These are phyloP conservation scores for Chaetomium tenue DNA, from an alignment of 495 filamentous ascomycete genomes.

Conservation along the genomic window DNA sequence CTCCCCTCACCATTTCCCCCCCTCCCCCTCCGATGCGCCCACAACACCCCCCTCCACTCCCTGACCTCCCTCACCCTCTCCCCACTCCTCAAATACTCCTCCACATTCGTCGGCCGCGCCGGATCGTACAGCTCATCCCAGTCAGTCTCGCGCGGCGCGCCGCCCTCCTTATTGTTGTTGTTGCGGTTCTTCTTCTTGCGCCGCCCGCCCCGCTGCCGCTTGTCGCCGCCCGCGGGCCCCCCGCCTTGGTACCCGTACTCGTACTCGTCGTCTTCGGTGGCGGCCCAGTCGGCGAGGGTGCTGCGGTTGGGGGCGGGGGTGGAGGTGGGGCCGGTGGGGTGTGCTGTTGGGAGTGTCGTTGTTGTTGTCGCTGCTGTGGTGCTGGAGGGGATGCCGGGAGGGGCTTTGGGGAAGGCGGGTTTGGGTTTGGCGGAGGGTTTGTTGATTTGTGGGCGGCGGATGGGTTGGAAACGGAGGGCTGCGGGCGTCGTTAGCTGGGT, in stretches of 20 bases:
- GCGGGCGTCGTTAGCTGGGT: slow-evolving; percentile 36
- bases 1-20: slow-evolving; percentile 54
- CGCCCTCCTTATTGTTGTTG: slow-evolving; percentile 75
- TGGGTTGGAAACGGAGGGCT: slow-evolving; percentile 84
- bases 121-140: slow-evolving; percentile 96
- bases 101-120: slow-evolving; percentile 75
- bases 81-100: slow-evolving; percentile 82
- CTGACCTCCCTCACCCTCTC: slow-evolving; percentile 75
- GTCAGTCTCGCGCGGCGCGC: slow-evolving; percentile 61
- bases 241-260: slow-evolving; percentile 37
- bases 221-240: slow-evolving; percentile 43
- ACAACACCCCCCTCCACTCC: slow-evolving; percentile 86
- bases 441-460: slow-evolving; percentile 63
- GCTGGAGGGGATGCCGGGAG: slow-evolving; percentile 29
- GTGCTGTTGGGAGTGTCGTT: slow-evolving; percentile 12
- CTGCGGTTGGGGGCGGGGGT: slow-evolving; percentile 58
- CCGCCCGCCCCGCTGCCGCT: slow-evolving; percentile 71
- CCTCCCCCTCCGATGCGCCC: slow-evolving; percentile 61
- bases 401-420: slow-evolving; percentile 50
- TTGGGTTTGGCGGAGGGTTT: slow-evolving; percentile 60
- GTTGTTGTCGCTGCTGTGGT: slow-evolving; percentile 23
- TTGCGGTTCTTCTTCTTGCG: slow-evolving; percentile 82
- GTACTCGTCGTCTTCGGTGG: slow-evolving; percentile 64
- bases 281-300: slow-evolving; percentile 82
- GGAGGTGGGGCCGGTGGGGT: slow-evolving; percentile 23